Evolutionary conservation across 2,329 filamentous ascomycete genomes (phyloP).

Genomic region (Blumeria hordei): DNA sequence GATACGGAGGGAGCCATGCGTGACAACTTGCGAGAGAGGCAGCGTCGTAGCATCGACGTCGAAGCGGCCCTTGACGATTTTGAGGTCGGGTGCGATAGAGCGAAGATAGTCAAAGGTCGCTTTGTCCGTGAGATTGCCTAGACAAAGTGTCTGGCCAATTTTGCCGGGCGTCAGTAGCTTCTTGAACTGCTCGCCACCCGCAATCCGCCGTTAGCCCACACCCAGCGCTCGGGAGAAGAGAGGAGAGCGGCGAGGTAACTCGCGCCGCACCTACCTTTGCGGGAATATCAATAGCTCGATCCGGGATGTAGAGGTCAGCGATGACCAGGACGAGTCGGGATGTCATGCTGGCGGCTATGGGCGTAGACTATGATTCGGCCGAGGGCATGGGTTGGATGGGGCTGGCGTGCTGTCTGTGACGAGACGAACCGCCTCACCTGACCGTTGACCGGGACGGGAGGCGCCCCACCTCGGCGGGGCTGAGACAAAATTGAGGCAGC

Average conservation of each 20-base stretch:
- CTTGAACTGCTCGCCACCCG: slow-evolving; percentile 36
- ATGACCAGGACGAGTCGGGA: slow-evolving; percentile 80
- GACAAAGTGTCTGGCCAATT: slow-evolving; percentile 59
- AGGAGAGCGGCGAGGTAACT: slow-evolving; percentile 2
- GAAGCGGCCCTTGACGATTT: slow-evolving; percentile 43
- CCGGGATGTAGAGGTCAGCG: slow-evolving; percentile 82
- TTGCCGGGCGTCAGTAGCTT: slow-evolving; percentile 66
- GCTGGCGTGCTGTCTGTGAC: too few relatives aligned
- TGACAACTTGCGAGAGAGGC: slow-evolving; percentile 39
- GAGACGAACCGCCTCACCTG: too few relatives aligned
- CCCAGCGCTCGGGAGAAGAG: neutral
- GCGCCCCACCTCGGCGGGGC: too few relatives aligned
- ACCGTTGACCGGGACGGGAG: too few relatives aligned
- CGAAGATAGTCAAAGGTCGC: slow-evolving; percentile 61
- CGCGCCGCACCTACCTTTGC: slow-evolving; percentile 41
- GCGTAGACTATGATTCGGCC: neutral
- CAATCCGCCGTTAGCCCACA: too few relatives aligned
- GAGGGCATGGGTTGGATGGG: too few relatives aligned
- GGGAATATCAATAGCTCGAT: slow-evolving; percentile 74
- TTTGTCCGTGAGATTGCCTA: slow-evolving; percentile 60
- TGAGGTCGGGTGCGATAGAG: slow-evolving; percentile 46
- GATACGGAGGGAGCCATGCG: slow-evolving; percentile 38
- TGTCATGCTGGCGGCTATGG: slow-evolving; percentile 27
- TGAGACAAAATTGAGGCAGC: too few relatives aligned
- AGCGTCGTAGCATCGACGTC: slow-evolving; percentile 42